Conservation (phyloP, 1,139 yeast species). For the Lodderomyces elongisporus region DNA sequence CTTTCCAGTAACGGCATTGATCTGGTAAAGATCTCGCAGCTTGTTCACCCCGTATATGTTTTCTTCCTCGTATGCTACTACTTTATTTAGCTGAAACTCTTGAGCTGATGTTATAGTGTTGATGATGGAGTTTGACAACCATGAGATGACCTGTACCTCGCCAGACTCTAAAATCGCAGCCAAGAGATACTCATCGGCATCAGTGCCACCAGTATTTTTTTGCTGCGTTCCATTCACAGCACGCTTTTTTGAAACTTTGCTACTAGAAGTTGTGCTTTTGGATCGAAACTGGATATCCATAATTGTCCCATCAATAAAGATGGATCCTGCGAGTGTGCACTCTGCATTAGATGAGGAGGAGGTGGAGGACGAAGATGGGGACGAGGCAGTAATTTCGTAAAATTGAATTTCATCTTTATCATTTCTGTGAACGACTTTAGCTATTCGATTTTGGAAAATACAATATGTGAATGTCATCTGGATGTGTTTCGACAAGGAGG, state of each 20-base stretch:
- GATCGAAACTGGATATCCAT: constrained; percentile 13
- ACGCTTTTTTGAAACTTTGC: background rate
- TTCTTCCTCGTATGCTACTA: background rate
- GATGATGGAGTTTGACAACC: background rate
- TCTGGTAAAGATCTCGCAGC: background rate
- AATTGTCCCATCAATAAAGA: constrained; percentile 16
- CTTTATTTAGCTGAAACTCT: background rate
- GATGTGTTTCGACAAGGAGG: too few species aligned
- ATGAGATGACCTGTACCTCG: background rate
- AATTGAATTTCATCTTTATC: constrained; percentile 36
- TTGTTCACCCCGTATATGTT: background rate
- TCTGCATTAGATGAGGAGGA: too few species aligned
- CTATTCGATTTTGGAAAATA: constrained; percentile 6
- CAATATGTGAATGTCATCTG: too few species aligned
- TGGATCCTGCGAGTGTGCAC: constrained; percentile 5
- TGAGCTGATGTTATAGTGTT: background rate
- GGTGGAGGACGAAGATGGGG: too few species aligned
- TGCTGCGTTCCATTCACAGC: background rate
- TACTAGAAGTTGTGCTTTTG: background rate
- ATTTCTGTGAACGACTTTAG: constrained; percentile 19
- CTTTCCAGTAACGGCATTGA: constrained; percentile 3
- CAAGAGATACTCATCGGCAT: background rate
- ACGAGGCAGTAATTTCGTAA: constrained; percentile 15
- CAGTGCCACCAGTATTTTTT: background rate
- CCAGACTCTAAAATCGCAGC: background rate